These are phyloP conservation scores for Eimeria acervulina DNA, from an alignment of 169 alveolate genomes.

Conservation along the genomic window DNA sequence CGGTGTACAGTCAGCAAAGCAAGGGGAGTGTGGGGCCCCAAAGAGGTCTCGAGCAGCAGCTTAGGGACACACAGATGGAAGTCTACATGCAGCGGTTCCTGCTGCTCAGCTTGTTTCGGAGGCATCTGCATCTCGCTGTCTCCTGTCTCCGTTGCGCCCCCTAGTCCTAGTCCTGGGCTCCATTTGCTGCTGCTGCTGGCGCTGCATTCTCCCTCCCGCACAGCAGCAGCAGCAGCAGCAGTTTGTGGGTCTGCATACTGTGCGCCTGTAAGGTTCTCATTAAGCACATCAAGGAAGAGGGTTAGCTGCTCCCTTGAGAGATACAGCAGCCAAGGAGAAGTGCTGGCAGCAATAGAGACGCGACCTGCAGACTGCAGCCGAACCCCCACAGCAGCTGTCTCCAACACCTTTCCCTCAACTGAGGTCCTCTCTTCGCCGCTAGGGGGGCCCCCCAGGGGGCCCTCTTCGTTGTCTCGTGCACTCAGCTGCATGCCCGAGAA, in stretches of 20 bases:
- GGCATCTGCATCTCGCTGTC: neutral
- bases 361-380: slow-evolving; percentile 45
- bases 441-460: neutral
- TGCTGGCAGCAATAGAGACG: slow-evolving; percentile 42
- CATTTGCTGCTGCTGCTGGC: neutral
- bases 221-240: slow-evolving; percentile 18
- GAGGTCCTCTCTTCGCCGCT: neutral
- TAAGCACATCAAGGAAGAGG: slow-evolving; percentile 77
- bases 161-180: neutral
- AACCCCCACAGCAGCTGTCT: slow-evolving; percentile 24
- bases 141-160: neutral
- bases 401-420: slow-evolving; percentile 20
- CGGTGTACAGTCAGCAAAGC: slow-evolving; percentile 71
- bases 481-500: slow-evolving; percentile 54
- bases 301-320: slow-evolving; percentile 82
- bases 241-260: slow-evolving; percentile 65
- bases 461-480: slow-evolving; percentile 27
- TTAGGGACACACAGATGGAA: slow-evolving; percentile 58
- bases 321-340: slow-evolving; percentile 73
- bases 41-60: slow-evolving; percentile 61
- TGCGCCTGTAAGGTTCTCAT: slow-evolving; percentile 80
- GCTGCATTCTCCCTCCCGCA: neutral
- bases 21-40: slow-evolving; percentile 73
- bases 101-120: neutral
- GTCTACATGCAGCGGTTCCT: neutral